A percentile compares a stretch with the other conserved stretches of the same genome.
These are phyloP conservation scores for Phylloporus arenicola DNA, from an alignment of 768 basidiomycete genomes.

Conservation along the genomic window DNA sequence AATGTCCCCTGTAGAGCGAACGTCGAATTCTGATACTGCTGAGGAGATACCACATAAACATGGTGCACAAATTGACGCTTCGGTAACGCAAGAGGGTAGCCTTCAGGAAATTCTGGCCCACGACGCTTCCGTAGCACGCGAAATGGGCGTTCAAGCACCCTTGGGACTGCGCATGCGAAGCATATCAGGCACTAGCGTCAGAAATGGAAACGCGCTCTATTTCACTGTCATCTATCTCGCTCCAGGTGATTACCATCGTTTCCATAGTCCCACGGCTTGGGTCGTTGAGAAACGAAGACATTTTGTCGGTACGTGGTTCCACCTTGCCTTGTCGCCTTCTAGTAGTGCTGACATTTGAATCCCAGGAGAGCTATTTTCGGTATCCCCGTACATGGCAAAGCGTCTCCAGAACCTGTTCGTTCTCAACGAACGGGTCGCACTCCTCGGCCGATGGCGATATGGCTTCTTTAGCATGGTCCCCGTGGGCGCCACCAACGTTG, in stretches of 20 bases:
- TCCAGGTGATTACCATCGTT: constrained; percentile 97
- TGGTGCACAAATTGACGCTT: constrained; percentile 69
- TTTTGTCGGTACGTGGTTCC: constrained; percentile 67
- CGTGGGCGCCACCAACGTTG: constrained; percentile 97
- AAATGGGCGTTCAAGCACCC: constrained; percentile 55
- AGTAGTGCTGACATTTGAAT: background rate
- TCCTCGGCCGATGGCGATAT: constrained; percentile 90
- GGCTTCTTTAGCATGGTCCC: constrained; percentile 98
- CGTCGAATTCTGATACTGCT: constrained; percentile 18
- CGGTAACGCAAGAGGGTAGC: constrained; percentile 53
- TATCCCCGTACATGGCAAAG: constrained; percentile 93
- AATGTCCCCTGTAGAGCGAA: constrained; percentile 24
- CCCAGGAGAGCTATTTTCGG: constrained; percentile 88
- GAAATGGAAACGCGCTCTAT: constrained; percentile 78
- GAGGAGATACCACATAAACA: constrained; percentile 46
- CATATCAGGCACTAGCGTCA: constrained; percentile 45
- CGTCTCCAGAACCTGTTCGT: constrained; percentile 91
- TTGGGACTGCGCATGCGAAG: constrained; percentile 30
- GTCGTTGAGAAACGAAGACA: constrained; percentile 94
- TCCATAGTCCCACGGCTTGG: constrained; percentile 95
- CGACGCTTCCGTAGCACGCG: constrained; percentile 64
- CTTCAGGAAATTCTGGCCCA: constrained; percentile 56
- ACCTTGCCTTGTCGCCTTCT: background rate
- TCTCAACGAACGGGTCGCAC: constrained; percentile 94
- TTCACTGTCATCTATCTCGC: constrained; percentile 97